phyloP scores from a whole-genome alignment of 1,139 yeast genomes.

The Kodamaea alishanica region DNA sequence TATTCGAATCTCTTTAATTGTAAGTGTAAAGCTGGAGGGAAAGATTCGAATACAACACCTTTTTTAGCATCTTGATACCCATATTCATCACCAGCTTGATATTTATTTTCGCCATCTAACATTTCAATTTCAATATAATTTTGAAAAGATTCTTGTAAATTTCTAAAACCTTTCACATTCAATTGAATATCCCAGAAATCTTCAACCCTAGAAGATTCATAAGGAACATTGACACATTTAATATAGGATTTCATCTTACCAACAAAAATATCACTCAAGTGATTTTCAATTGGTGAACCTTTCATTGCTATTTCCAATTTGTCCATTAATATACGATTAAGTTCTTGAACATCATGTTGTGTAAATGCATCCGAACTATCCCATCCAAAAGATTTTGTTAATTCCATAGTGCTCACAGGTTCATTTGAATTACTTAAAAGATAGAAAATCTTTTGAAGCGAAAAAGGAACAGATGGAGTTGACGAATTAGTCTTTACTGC shows the following conservation, averaged over 20 bases:
- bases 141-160: slow-evolving; percentile 70
- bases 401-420: slow-evolving; percentile 80
- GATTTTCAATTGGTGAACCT: slow-evolving; percentile 78
- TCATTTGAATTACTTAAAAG: slow-evolving; percentile 66
- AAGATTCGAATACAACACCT: slow-evolving; percentile 86
- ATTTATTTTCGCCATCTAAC: slow-evolving; percentile 91
- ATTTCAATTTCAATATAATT: slow-evolving; percentile 87
- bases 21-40: slow-evolving; percentile 90
- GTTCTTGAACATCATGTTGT: slow-evolving; percentile 96
- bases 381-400: slow-evolving; percentile 96
- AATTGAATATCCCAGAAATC: slow-evolving; percentile 98
- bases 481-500: slow-evolving; percentile 2
- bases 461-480: slow-evolving; percentile 60
- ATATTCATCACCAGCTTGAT: slow-evolving; percentile 78
- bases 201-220: slow-evolving; percentile 87
- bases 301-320: slow-evolving; percentile 89
- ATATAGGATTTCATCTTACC: slow-evolving; percentile 96
- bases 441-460: slow-evolving; percentile 84
- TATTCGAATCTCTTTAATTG: slow-evolving; percentile 94
- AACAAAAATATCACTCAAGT: slow-evolving; percentile 78
- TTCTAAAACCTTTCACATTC: slow-evolving; percentile 80
- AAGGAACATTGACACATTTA: slow-evolving; percentile 91
- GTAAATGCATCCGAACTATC: slow-evolving; percentile 93
- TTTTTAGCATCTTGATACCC: slow-evolving; percentile 96
- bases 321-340: slow-evolving; percentile 94